These are phyloP conservation scores for Talaromyces sp. DNA, from an alignment of 2,329 filamentous ascomycete species.

Conservation along the genomic window DNA sequence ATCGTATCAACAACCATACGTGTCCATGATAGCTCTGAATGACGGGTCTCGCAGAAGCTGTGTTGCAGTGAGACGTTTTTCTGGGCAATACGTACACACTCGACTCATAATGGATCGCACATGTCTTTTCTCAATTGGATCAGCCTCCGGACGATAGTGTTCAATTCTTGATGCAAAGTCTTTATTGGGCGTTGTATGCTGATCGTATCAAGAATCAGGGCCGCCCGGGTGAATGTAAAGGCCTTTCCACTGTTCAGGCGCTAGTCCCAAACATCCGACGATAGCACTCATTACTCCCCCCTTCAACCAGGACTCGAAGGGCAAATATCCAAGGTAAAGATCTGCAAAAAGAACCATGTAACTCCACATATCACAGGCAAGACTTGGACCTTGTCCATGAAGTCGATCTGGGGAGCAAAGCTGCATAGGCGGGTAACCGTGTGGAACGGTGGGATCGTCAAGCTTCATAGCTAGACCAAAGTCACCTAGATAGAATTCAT, in stretches of 20 bases:
- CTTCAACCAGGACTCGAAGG: conserved; percentile 14
- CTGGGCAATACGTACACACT: conserved; percentile 19
- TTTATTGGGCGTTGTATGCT: conserved; percentile 8
- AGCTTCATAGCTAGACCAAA: conserved; percentile 23
- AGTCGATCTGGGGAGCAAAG: conserved; percentile 23
- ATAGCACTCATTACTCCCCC: conserved; percentile 18
- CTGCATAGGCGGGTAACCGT: conserved; percentile 14
- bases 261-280: conserved; percentile 17
- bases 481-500: conserved; percentile 24
- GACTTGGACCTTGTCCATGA: conserved; percentile 18
- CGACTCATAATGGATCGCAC: conserved; percentile 18
- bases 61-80: conserved; percentile 20
- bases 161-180: not conserved
- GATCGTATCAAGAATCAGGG: conserved; percentile 25
- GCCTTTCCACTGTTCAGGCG: conserved; percentile 22
- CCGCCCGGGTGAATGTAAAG: conserved; percentile 11
- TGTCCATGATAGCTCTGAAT: conserved; percentile 24
- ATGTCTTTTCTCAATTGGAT: conserved; percentile 17
- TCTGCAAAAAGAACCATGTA: conserved; percentile 23
- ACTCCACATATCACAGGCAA: conserved; percentile 27
- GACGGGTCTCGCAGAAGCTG: conserved; percentile 23
- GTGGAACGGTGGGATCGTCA: conserved; percentile 10
- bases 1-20: conserved; percentile 15
- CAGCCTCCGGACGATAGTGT: conserved; percentile 12
- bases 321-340: conserved; percentile 18